Percentiles rank a stretch among this genome's conserved stretches.
Conservation (phyloP, 2,329 filamentous ascomycete genomes). For the Lachnellula subtilissima region DNA sequence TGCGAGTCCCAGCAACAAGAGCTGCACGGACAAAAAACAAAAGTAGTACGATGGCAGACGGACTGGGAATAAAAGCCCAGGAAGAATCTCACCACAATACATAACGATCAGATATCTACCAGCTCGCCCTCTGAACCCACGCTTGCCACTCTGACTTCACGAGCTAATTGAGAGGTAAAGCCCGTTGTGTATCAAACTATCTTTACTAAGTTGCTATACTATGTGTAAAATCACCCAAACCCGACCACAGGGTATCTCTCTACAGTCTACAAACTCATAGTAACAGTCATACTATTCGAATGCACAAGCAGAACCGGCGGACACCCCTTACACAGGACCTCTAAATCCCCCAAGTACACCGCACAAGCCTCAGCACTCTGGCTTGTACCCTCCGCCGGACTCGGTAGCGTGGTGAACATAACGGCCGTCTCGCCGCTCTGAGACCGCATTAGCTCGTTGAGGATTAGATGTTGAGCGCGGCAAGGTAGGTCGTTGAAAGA, state of each 20-base stretch:
- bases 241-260: not conserved
- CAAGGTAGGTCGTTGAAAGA: constrained; percentile 85
- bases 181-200: too few species aligned
- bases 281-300: constrained; percentile 88
- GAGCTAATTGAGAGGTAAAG: too few species aligned
- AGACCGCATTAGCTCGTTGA: constrained; percentile 75
- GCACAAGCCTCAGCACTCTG: constrained; percentile 65
- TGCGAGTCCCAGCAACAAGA: too few species aligned
- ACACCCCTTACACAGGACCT: constrained; percentile 70
- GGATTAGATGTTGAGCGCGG: constrained; percentile 76
- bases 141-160: too few species aligned
- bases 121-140: too few species aligned
- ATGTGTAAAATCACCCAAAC: not conserved
- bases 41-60: too few species aligned
- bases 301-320: constrained; percentile 75
- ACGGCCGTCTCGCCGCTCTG: constrained; percentile 70
- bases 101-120: too few species aligned
- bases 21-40: too few species aligned
- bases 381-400: constrained; percentile 72
- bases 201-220: too few species aligned
- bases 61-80: too few species aligned
- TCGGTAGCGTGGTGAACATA: constrained; percentile 77
- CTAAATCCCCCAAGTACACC: constrained; percentile 71
- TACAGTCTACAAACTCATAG: constrained; percentile 58
- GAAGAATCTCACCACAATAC: too few species aligned